Base-by-base conservation (phyloP, 768 basidiomycete species). In the Podaxis sp. region DNA sequence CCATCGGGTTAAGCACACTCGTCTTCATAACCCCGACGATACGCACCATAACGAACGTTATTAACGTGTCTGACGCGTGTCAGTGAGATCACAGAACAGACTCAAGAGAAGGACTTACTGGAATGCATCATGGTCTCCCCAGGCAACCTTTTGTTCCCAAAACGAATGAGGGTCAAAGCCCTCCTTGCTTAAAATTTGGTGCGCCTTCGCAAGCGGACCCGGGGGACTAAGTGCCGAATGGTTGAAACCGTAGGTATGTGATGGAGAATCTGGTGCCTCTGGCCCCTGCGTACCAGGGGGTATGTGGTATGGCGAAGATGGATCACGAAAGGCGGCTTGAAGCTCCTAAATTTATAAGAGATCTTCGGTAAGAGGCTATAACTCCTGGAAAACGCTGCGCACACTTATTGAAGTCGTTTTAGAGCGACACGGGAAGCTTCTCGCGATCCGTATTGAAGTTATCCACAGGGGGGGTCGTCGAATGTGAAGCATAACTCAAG, bases 111-210 rank as follows among this genome's bases (percentile, higher is more conserved):
- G 79, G 10, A 33, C 88, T 48, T 70, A 90, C 91, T 87, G 87
- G 69, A 91, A 90, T 0, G 90, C 77, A 67, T 93, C 91, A 33
- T 88, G 86, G 65, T 92, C 87, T 56, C 91, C 91, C 90, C 90
- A 92, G 0, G 81, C 85, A n/a, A 93, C 82, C 13, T 75, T 76
- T 69, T 92, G 90, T 69, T 91, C 88, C 87, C 87, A 91, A 60
- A 92, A 86, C n/a, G 87, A 89, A 28, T 72, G 66, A 2, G 84
- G 79, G 69, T 91, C 87, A 64, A 84, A 85, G 0, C 88, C 87
- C 17, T 66, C 78, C 69, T 28, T 65, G 11, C 72, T 66, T 24
- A 90, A 70, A 62, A 77, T 77, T 28, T 68, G 66, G 36, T 74
- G 74, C 1, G 83, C 88, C 52, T 80, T 76, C 37, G 74, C 73